A percentile compares a stretch with the other conserved stretches of the same genome.
Evolutionary conservation across 2,329 filamentous ascomycete species (phyloP).

Genomic region (Colletotrichum camelliae): DNA sequence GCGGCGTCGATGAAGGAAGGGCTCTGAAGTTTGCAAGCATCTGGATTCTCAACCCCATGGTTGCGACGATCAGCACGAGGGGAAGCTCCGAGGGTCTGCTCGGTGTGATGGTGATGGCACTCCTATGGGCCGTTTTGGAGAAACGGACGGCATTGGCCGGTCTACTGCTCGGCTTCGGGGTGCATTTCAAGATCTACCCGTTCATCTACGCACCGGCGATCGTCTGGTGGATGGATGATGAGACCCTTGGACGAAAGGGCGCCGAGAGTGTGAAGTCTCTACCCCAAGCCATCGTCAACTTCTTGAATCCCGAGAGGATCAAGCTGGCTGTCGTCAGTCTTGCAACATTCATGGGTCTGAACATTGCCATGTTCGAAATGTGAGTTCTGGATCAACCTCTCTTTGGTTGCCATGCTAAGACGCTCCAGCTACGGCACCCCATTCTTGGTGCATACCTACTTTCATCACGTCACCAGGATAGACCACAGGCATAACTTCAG

Average conservation of each 20-base stretch:
- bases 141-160: conserved; percentile 71
- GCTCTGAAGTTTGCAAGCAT: conserved; percentile 82
- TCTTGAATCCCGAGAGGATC: conserved; percentile 61
- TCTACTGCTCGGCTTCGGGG: conserved; percentile 77
- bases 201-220: conserved; percentile 91
- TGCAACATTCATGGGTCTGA: conserved; percentile 74
- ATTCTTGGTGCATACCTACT: conserved; percentile 88
- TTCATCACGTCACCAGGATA: conserved; percentile 90
- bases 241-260: conserved; percentile 39
- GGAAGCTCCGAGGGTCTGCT: conserved; percentile 93
- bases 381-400: conserved; percentile 45
- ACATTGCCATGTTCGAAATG: conserved; percentile 78
- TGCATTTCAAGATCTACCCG: conserved; percentile 99
- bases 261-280: conserved; percentile 19
- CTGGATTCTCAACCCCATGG: conserved; percentile 98
- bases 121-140: conserved; percentile 82
- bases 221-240: conserved; percentile 78
- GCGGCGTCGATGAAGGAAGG: conserved; percentile 51
- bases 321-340: conserved; percentile 69
- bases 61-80: conserved; percentile 92
- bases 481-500: conserved; percentile 99
- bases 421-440: conserved; percentile 72
- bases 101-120: conserved; percentile 80
- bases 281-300: conserved; percentile 36
- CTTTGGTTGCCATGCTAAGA: neutral